Percentiles rank a stretch among this genome's conserved stretches.
These are phyloP conservation scores for Fusarium virguliforme DNA, from an alignment of 2,329 filamentous ascomycete species.

Conservation along the genomic window DNA sequence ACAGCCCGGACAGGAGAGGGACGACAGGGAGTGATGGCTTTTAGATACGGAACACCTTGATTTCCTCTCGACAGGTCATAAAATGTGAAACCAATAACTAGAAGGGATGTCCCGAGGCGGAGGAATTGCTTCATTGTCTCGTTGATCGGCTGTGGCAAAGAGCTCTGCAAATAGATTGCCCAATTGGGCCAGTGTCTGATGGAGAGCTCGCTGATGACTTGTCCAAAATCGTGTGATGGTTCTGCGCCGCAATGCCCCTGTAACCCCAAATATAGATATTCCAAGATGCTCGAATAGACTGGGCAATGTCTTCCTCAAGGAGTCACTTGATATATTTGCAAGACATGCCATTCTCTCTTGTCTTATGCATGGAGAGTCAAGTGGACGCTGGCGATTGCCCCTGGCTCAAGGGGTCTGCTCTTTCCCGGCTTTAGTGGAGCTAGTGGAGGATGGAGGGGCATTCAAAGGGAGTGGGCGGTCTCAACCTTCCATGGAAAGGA, in stretches of 20 bases:
- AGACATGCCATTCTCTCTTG: too few species aligned
- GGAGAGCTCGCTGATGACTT: slow-evolving; percentile 12
- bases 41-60: background rate
- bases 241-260: slow-evolving; percentile 16
- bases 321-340: background rate
- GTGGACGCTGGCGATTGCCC: too few species aligned
- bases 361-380: too few species aligned
- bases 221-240: slow-evolving; percentile 10
- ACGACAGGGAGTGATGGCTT: too few species aligned
- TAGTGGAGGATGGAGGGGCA: slow-evolving; percentile 24
- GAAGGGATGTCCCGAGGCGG: slow-evolving; percentile 6
- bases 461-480: slow-evolving; percentile 22
- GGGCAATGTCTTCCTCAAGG: background rate
- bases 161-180: slow-evolving; percentile 28
- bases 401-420: slow-evolving; percentile 4
- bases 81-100: background rate
- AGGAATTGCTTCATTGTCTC: background rate
- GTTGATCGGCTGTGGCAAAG: slow-evolving; percentile 24
- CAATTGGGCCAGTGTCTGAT: slow-evolving; percentile 14
- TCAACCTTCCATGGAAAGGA: slow-evolving; percentile 13
- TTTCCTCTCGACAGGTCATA: background rate
- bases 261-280: background rate
- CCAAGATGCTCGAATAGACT: background rate
- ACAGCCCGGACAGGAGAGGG: background rate
- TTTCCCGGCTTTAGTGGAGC: slow-evolving; percentile 24